These are phyloP conservation scores for Termitomyces bulborhizus DNA, from an alignment of 768 basidiomycete genomes.

Conservation along the genomic window DNA sequence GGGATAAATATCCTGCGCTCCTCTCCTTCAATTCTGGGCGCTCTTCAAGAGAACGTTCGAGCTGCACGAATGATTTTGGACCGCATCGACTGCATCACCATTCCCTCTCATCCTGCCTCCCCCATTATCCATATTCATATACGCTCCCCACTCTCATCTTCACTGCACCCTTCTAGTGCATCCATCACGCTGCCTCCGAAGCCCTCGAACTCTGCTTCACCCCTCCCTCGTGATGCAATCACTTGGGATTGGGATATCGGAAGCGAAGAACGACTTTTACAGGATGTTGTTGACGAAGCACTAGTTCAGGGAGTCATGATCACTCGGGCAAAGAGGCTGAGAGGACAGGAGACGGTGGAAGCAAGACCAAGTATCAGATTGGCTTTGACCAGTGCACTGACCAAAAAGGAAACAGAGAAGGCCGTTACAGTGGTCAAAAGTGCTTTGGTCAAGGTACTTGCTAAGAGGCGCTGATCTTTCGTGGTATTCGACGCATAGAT, in stretches of 20 bases:
- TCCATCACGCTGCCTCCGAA: slow-evolving; percentile 23
- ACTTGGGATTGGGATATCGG: slow-evolving; percentile 53
- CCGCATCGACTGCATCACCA: slow-evolving; percentile 69
- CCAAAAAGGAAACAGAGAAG: slow-evolving; percentile 90
- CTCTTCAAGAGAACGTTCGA: slow-evolving; percentile 77
- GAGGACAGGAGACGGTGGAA: slow-evolving; percentile 80
- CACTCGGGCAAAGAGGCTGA: slow-evolving; percentile 76
- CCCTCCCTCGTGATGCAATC: slow-evolving; percentile 38
- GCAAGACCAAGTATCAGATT: slow-evolving; percentile 80
- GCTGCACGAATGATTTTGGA: slow-evolving; percentile 78
- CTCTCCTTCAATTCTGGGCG: slow-evolving; percentile 67
- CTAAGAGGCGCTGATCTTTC: slow-evolving; percentile 40
- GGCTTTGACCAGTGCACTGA: slow-evolving; percentile 72
- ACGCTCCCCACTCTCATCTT: slow-evolving; percentile 26
- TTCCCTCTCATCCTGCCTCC: slow-evolving; percentile 82
- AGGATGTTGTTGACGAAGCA: slow-evolving; percentile 90
- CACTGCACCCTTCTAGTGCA: slow-evolving; percentile 19
- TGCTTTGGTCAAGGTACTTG: slow-evolving; percentile 68
- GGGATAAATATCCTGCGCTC: slow-evolving; percentile 75
- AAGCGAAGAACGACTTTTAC: slow-evolving; percentile 73
- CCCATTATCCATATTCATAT: slow-evolving; percentile 85
- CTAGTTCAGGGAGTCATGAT: slow-evolving; percentile 78
- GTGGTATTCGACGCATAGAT: neutral
- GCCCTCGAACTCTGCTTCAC: slow-evolving; percentile 43
- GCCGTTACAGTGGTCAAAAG: slow-evolving; percentile 69